These are phyloP conservation scores for Triticum timopheevii DNA, from an alignment of 176 grass and related monocot species.

Conservation along the genomic window DNA sequence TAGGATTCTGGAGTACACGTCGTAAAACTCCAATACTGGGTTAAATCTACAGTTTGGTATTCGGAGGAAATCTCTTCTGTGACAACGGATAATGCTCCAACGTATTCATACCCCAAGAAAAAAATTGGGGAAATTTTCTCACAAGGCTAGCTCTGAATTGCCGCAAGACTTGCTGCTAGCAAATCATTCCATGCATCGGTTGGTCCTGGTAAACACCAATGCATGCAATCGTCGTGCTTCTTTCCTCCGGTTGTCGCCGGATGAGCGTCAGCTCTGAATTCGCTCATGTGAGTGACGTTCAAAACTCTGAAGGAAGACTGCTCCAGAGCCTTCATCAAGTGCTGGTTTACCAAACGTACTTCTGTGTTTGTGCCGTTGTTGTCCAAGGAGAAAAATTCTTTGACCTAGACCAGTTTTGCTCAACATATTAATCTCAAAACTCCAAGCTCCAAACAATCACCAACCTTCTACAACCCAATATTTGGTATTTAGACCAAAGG, in stretches of 20 bases:
- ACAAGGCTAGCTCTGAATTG: not conserved
- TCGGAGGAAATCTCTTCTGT: not conserved
- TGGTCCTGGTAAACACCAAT: constrained; percentile 95
- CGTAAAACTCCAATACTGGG: constrained; percentile 13
- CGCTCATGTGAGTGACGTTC: constrained; percentile 73
- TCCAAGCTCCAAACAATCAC: not conserved
- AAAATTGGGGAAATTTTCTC: not conserved
- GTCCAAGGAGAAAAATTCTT: constrained; percentile 68
- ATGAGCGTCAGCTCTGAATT: constrained; percentile 96
- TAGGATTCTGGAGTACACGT: not conserved
- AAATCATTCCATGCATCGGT: constrained; percentile 89
- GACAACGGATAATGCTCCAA: not conserved
- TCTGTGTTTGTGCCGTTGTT: constrained; percentile 76
- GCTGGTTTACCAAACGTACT: constrained; percentile 61
- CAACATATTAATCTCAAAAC: constrained; percentile 18
- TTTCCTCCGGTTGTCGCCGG: constrained; percentile 78
- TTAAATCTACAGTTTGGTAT: not conserved
- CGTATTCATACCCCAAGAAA: not conserved
- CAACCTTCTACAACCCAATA: not conserved
- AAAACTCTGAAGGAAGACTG: constrained; percentile 66
- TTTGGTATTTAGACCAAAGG: not conserved
- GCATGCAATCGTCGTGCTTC: constrained; percentile 96
- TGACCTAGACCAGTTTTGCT: constrained; percentile 45
- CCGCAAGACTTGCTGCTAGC: constrained; percentile 45
- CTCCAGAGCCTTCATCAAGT: constrained; percentile 46